Evolutionary conservation across 805 yeast genomes (phyloP), one percentile per base, ranked within the genome.

Genomic region (Kazachstania africana): DNA sequence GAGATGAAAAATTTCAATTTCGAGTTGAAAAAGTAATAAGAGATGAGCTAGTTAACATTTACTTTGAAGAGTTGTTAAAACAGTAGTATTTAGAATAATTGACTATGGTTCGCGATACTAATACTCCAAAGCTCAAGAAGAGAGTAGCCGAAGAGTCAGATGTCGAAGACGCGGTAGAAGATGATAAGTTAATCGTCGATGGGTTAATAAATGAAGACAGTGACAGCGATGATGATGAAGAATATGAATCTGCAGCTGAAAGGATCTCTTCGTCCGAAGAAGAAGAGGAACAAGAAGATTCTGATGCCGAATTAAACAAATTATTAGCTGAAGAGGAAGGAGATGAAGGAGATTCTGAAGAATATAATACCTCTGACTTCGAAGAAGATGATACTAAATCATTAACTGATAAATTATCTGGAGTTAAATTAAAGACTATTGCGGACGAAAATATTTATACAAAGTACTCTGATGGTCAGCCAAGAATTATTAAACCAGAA

Each of bases 401-500:
- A 4, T 55, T 75, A 32, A 64, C 70, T 4, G 80, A 74, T 38
- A 66, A 60, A 44, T 51, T 75, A 24, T 64, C 75, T 14, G 73
- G 72, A 16, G 60, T 72, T 12, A 63, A 65, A 42, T 63, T 77
- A 20, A 65, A 70, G 36, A 59, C 74, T 3, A 48, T 72, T 28
- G 64, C 72, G 4, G 63, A 63, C 14, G 55, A 60, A 17, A 53
- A 62, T n/a, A 52, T 62, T 16, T 57, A 60, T 25, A 63, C 78
- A 16, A 66, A 65, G 42, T 78, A 61, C 48, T 68, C 85, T 1
- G 95, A 88, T 56, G 96, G 97, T 6, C 62, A 68, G 23, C 73
- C 75, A n/a, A 66, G 97, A 50, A 56, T 76, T 5, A 64, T 87
- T 34, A 74, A 70, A 46, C 95, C 95, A 3, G 96, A 85, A 50